Conservation (phyloP, 305 asterid species). For the Solanum hybrid region DNA sequence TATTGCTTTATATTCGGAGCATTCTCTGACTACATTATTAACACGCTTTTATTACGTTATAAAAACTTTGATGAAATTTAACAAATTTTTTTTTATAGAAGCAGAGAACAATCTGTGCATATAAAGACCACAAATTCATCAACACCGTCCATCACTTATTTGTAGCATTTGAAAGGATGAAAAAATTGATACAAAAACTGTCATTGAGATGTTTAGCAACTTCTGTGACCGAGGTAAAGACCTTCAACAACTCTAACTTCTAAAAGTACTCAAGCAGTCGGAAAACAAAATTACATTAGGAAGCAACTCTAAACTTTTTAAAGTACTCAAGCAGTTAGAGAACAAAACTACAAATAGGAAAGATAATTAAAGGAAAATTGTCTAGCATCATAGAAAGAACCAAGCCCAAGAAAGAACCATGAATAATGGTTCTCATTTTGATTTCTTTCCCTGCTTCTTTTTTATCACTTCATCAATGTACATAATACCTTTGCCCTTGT, state of each 20-base stretch:
- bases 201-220: not conserved
- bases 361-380: not conserved
- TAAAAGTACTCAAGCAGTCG: not conserved
- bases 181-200: not conserved
- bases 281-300: not conserved
- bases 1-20: not conserved
- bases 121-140: not conserved
- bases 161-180: not conserved
- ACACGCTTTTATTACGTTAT: not conserved
- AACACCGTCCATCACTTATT: not conserved
- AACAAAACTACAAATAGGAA: not conserved
- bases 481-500: conserved; percentile 71
- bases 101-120: not conserved
- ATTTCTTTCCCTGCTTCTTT: conserved; percentile 52
- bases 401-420: not conserved
- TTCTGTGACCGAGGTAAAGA: not conserved
- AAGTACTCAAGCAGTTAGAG: not conserved
- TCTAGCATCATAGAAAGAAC: not conserved
- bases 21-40: not conserved
- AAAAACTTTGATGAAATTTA: not conserved
- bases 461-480: conserved; percentile 51
- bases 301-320: not conserved
- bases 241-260: not conserved
- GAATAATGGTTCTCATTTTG: conserved; percentile 20
- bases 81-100: not conserved